Evolutionary conservation across 495 filamentous ascomycete species (phyloP), one percentile per base, ranked within the genome.

Genomic region (Glarea lozoyensis): DNA sequence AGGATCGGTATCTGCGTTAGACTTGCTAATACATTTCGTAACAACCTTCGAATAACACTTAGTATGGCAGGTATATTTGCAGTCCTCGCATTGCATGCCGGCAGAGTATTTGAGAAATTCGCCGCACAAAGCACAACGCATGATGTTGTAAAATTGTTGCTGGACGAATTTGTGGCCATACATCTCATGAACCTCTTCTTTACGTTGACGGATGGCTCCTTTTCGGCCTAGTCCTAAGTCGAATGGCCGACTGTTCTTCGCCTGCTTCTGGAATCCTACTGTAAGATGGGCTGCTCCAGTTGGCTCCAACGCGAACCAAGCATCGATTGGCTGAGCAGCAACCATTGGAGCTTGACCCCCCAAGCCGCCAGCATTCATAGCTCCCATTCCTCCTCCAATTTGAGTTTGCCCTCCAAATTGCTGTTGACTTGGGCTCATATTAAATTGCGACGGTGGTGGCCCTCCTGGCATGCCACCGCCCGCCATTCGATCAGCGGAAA

Each of bases 131-230:
- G 92, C 93, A 67, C 92, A 99, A 52, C 93, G 92, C 92, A 99
- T 99, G 61, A 99, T 95, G 69, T 97, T 97, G 80, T 97, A 99
- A 67, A 97, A 99, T 61, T 94, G 90, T 63, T 94, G 88, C 52
- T 84, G 79, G 36, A 96, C 79, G 53, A 99, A 99, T 66, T 96
- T 96, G 80, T 99, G 92, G 22, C 92, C 92, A 58, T 94, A 94
- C 72, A 94, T 90, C 64, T 97, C 92, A 66, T 94, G 85, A 10
- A 97, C 79, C 52, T 95, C 88, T 63, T 99, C 92, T 66, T 97
- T 97, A 55, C 84, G 83, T 62, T 96, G 88, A 30, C 92, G 84
- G 54, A 99, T 88, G 40, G 92, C 92, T 61, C 92, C 92, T 68
- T 95, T 92, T 50, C 92, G 86, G 50, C 86, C 85, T 36, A 99